These are phyloP conservation scores for Helianthus tuberosus DNA, from an alignment of 129 eudicot genomes.

Conservation along the genomic window DNA sequence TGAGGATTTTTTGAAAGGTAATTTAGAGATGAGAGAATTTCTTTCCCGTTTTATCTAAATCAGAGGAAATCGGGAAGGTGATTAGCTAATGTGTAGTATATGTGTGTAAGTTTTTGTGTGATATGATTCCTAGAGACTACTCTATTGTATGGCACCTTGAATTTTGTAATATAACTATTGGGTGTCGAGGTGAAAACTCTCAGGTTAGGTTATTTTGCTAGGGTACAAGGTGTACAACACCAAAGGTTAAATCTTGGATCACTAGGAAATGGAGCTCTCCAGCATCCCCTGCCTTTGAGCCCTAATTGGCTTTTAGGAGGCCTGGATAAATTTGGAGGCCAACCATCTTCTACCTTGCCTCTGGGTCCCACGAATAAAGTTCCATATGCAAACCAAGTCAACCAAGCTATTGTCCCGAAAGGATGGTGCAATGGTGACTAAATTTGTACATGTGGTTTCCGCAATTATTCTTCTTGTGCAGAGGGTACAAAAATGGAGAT, in stretches of 20 bases:
- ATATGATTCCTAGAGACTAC: conserved; percentile 20
- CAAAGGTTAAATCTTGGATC: conserved; percentile 56
- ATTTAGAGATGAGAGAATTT: too few species aligned
- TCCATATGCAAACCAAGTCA: conserved; percentile 46
- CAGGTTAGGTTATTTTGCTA: conserved; percentile 62
- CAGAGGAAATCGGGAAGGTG: too few species aligned
- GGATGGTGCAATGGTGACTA: conserved; percentile 97
- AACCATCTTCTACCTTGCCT: conserved; percentile 52
- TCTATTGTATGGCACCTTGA: neutral
- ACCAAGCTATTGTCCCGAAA: conserved; percentile 53
- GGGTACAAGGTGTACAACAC: conserved; percentile 66
- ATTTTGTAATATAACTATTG: conserved; percentile 33
- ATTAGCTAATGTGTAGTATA: neutral
- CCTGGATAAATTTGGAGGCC: conserved; percentile 54
- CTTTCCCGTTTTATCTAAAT: too few species aligned
- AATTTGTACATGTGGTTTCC: conserved; percentile 92
- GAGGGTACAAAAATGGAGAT: conserved; percentile 48
- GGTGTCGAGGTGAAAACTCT: conserved; percentile 39
- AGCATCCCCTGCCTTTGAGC: too few species aligned
- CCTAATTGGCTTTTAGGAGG: conserved; percentile 60
- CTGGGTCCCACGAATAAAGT: conserved; percentile 44
- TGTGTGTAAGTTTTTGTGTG: conserved; percentile 3
- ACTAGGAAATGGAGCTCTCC: conserved; percentile 46
- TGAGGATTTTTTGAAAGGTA: too few species aligned
- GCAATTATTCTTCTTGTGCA: conserved; percentile 84